A percentile compares a stretch with the other conserved stretches of the same genome.
Evolutionary conservation across 1,139 yeast genomes (phyloP).

Genomic region (Groenewaldozyma sp.): DNA sequence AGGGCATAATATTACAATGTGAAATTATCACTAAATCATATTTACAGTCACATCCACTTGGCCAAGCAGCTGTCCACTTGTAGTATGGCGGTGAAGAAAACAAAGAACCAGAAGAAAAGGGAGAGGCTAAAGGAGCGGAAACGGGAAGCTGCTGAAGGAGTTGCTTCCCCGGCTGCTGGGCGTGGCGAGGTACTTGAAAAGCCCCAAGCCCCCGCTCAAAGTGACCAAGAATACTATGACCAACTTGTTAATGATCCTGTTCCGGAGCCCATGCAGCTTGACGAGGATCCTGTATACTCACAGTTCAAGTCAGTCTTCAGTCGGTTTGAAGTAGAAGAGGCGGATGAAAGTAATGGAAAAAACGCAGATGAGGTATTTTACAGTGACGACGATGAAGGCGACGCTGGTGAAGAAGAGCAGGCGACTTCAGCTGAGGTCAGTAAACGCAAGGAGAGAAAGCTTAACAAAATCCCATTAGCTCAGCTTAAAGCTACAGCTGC

Average conservation of each 20-base stretch:
- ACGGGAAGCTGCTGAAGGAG: constrained; percentile 1
- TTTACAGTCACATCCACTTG: too few relatives aligned
- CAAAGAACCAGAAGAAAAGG: constrained; percentile 42
- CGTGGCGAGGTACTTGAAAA: constrained; percentile 5
- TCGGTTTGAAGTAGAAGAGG: constrained; percentile 31
- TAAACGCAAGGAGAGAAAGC: constrained; percentile 40
- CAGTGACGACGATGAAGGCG: constrained; percentile 29
- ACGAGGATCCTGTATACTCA: constrained; percentile 30
- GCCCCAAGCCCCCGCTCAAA: neutral
- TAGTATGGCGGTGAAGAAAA: constrained; percentile 17
- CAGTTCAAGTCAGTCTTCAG: constrained; percentile 38
- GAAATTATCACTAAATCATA: too few relatives aligned
- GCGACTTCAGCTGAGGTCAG: constrained; percentile 15
- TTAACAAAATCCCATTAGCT: constrained; percentile 56
- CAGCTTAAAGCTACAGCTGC: constrained; percentile 51
- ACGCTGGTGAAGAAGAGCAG: constrained; percentile 13
- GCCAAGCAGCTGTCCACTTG: too few relatives aligned
- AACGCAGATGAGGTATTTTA: constrained; percentile 25
- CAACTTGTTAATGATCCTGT: neutral
- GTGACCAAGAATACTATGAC: neutral
- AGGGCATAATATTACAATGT: too few relatives aligned
- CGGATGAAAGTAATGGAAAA: constrained; percentile 7
- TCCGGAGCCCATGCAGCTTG: constrained; percentile 8
- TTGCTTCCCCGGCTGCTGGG: constrained; percentile 6
- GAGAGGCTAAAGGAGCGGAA: constrained; percentile 15